Base-by-base conservation (phyloP, 1,284 basidiomycete species). In the Ustilago esculenta region DNA sequence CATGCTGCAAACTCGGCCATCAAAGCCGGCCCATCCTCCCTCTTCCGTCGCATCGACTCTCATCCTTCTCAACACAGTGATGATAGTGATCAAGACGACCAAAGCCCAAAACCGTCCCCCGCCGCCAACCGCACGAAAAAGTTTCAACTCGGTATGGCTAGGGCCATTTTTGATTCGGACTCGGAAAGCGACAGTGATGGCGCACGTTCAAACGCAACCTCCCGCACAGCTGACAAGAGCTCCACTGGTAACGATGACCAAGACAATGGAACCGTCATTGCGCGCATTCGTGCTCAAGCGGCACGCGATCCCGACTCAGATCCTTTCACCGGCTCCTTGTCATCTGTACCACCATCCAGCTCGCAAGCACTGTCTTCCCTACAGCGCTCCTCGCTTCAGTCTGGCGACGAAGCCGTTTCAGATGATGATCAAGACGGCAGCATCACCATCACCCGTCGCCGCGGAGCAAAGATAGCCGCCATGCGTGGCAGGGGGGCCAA, bases 101-200 rank as follows among this genome's bases (percentile, higher is more conserved):
- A 44, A 21, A 44, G 27, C 40, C 25, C 44, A 5, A 47, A 33
- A n/a, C 44, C 32, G 7, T 65, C 61, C 34, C 50, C 55, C 2
- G 61, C 46, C 5, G 24, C 51, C 35, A 21, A 50, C 5, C 61
- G 61, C 21, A 33, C 40, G 5, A 63, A 53, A 6, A 61, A 50
- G 23, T 63, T 69, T 29, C 56, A 63, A 14, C 32, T 69, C 14
- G 66, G 66, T 7, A 36, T 34, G 14, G 49, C 66, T 2, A 54
- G 51, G 18, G 59, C 66, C 9, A 69, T 69, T 46, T 68, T 45
- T 35, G 66, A 69, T 30, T 69, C 66, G 4, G 66, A 63, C 36
- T 69, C 59, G 29, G 64, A 67, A 0, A 41, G 20, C 34, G 63
- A 64, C 12, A 25, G 37, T 5, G 40, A 33, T 15, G 35, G 14